A percentile compares a stretch with the other conserved stretches of the same genome.
phyloP scores from a whole-genome alignment of 495 filamentous ascomycete species.

The Lasiosphaeris hirsuta region DNA sequence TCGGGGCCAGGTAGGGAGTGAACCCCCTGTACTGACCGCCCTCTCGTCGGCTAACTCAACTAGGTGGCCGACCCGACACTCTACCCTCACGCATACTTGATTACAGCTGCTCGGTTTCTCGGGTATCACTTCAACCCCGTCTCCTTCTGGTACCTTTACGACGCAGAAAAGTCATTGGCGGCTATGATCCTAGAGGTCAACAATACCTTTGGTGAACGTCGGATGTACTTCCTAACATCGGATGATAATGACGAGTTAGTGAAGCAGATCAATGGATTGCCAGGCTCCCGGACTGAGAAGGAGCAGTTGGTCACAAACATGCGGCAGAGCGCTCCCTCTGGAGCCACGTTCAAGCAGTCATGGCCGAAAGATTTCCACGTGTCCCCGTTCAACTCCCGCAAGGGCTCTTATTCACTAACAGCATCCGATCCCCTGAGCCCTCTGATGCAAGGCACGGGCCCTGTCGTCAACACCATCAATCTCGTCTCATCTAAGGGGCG shows the following conservation, averaged over 20 bases:
- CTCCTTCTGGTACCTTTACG: conserved; percentile 80
- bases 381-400: conserved; percentile 69
- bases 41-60: conserved; percentile 17
- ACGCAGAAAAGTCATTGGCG: conserved; percentile 51
- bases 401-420: conserved; percentile 55
- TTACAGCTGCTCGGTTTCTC: conserved; percentile 65
- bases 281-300: neutral
- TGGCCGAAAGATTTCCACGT: conserved; percentile 73
- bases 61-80: conserved; percentile 48
- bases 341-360: conserved; percentile 38
- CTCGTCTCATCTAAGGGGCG: conserved; percentile 53
- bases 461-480: conserved; percentile 54
- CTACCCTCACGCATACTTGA: conserved; percentile 64
- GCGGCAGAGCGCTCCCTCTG: conserved; percentile 9
- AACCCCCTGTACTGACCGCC: neutral
- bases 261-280: conserved; percentile 8
- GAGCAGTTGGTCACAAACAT: neutral
- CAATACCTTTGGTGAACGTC: conserved; percentile 72
- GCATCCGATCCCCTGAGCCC: conserved; percentile 53
- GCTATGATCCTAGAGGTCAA: conserved; percentile 74
- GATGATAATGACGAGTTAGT: conserved; percentile 16
- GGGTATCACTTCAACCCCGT: conserved; percentile 74
- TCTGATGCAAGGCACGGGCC: conserved; percentile 29
- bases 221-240: conserved; percentile 55
- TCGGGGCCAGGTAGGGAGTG: conserved; percentile 38